Conservation (phyloP, 139 green algal genomes). For the Volvox reticuliferus region DNA sequence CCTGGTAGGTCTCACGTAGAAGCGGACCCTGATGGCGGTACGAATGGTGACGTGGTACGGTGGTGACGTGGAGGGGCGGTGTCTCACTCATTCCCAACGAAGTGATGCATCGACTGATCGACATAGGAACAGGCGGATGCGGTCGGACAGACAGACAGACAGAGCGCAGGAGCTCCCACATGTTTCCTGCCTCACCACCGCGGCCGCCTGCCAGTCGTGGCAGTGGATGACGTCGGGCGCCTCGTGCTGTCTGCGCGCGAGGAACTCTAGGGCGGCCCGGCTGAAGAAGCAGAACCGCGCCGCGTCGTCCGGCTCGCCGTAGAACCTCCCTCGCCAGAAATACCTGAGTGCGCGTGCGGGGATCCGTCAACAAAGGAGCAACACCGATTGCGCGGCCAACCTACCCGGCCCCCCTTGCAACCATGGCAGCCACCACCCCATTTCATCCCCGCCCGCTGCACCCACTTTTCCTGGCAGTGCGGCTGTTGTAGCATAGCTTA, state of each 20-base stretch:
- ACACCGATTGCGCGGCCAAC: no score
- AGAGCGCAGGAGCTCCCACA: no score
- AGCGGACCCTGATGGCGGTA: conserved; percentile 70
- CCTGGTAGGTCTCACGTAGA: conserved; percentile 83
- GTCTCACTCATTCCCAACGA: not conserved
- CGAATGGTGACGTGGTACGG: no score
- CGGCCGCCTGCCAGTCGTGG: conserved; percentile 93
- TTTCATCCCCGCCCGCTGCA: not conserved
- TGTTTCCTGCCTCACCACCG: conserved; percentile 56
- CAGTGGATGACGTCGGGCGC: conserved; percentile 75
- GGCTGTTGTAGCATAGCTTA: no score
- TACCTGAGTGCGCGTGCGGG: not conserved
- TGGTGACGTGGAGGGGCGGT: no score
- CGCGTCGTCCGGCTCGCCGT: conserved; percentile 59
- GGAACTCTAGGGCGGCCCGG: conserved; percentile 83
- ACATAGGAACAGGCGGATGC: no score
- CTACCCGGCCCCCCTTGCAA: no score
- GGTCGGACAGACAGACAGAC: no score
- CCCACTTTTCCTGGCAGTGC: conserved; percentile 41
- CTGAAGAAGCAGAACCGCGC: conserved; percentile 69
- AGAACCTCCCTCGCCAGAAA: conserved; percentile 55
- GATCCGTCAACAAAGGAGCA: no score
- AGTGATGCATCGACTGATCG: not conserved
- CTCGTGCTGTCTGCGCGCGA: conserved; percentile 61
- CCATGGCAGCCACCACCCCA: not conserved